Conservation (phyloP, 2,329 filamentous ascomycete genomes). For the Sarocladium oryzae region DNA sequence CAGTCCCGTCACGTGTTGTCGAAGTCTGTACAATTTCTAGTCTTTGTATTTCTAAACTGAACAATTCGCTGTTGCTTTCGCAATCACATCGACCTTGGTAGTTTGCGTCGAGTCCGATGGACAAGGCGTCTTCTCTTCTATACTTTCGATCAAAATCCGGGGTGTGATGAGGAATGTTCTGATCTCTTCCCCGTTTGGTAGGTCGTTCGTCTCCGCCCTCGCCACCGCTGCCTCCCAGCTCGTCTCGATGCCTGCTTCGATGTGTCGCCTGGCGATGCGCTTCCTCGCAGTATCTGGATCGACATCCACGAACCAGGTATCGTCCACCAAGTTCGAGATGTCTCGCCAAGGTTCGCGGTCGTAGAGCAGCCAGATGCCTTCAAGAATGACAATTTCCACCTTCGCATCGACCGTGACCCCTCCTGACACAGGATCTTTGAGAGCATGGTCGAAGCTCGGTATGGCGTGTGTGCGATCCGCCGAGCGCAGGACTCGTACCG, state of each 20-base stretch:
- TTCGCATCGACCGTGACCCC: conserved; percentile 54
- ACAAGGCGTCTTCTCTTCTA: too few species aligned
- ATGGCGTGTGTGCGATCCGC: conserved; percentile 34
- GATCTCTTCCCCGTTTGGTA: conserved; percentile 61
- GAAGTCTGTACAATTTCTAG: too few species aligned
- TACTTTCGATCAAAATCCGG: too few species aligned
- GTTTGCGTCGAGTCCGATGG: too few species aligned
- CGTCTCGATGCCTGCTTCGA: conserved; percentile 32
- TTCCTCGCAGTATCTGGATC: conserved; percentile 27
- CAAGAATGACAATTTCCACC: conserved; percentile 60
- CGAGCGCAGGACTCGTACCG: conserved; percentile 16
- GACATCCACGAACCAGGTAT: conserved; percentile 34
- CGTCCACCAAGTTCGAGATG: conserved; percentile 29
- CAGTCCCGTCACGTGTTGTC: too few species aligned
- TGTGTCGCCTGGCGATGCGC: conserved; percentile 32
- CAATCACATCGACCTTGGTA: too few species aligned
- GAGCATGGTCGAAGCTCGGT: conserved; percentile 67
- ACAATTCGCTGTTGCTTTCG: too few species aligned
- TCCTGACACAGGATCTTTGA: conserved; percentile 63
- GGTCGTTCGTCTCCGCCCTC: conserved; percentile 71
- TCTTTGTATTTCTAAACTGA: too few species aligned
- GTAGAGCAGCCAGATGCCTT: conserved; percentile 54
- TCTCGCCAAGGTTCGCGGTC: conserved; percentile 25
- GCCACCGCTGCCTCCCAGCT: conserved; percentile 59
- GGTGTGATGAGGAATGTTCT: too few species aligned